Evolutionary conservation across 495 filamentous ascomycete species (phyloP).

Genomic region (Xylaria bambusicola): DNA sequence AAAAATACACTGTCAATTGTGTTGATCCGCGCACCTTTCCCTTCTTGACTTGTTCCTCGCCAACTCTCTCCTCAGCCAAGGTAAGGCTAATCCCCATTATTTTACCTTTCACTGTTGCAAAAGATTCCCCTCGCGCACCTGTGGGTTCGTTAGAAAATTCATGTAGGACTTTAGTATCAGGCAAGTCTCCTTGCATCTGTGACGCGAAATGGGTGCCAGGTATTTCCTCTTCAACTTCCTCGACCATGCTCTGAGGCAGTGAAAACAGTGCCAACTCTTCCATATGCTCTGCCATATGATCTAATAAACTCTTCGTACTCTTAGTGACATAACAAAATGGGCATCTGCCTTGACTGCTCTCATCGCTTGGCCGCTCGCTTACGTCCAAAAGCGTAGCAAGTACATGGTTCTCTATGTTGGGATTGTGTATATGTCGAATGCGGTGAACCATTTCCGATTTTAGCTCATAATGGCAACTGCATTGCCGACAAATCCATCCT

Average conservation of each 20-base stretch:
- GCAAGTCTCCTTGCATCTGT: too few relatives aligned
- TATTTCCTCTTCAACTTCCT: too few relatives aligned
- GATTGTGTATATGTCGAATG: not conserved
- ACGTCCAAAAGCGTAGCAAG: not conserved
- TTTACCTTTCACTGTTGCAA: too few relatives aligned
- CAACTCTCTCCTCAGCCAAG: too few relatives aligned
- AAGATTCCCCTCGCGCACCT: too few relatives aligned
- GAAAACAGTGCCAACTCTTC: not conserved
- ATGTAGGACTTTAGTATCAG: too few relatives aligned
- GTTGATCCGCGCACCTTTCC: too few relatives aligned
- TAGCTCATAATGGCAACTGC: not conserved
- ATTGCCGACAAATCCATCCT: constrained; percentile 22
- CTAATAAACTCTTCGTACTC: not conserved
- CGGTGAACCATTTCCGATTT: not conserved
- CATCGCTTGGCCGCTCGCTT: not conserved
- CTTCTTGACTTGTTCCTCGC: too few relatives aligned
- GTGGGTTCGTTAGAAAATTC: too few relatives aligned
- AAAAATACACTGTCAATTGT: too few relatives aligned
- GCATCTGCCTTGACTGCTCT: not conserved
- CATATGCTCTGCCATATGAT: not conserved
- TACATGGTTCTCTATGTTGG: not conserved
- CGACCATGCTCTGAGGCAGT: not conserved
- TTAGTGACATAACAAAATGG: not conserved
- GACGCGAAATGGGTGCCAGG: too few relatives aligned
- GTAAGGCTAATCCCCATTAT: too few relatives aligned